Percentiles rank a stretch among this genome's conserved stretches.
phyloP scores from a whole-genome alignment of 805 yeast genomes.

The Lipomyces chichibuensis region DNA sequence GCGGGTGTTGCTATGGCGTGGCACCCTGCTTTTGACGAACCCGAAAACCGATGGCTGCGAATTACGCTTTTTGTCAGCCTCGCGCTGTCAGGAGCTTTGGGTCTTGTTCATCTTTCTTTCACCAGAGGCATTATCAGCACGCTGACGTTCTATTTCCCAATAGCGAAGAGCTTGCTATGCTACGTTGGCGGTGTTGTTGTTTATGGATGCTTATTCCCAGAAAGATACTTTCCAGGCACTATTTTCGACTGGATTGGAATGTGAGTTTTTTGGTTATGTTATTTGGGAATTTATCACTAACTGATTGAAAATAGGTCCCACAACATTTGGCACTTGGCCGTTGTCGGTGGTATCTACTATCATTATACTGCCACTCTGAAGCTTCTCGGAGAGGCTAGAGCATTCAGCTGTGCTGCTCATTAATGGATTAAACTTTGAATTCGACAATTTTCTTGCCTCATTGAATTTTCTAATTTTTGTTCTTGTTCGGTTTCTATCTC shows the following conservation, averaged over 20 bases:
- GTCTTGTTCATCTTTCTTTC: constrained; percentile 59
- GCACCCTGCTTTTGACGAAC: constrained; percentile 89
- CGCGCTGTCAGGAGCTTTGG: constrained; percentile 71
- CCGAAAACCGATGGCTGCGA: constrained; percentile 78
- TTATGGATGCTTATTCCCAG: constrained; percentile 87
- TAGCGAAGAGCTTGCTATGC: constrained; percentile 71
- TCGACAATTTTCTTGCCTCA: not conserved
- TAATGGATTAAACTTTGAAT: not conserved
- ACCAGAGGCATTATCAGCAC: constrained; percentile 62
- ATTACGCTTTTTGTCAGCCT: constrained; percentile 78
- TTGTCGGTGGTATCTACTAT: constrained; percentile 83
- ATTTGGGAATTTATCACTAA: constrained; percentile 46
- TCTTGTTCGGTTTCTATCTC: not conserved
- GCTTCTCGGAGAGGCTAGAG: constrained; percentile 58
- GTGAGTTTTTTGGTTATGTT: constrained; percentile 61
- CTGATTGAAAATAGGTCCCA: constrained; percentile 56
- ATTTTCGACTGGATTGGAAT: constrained; percentile 59
- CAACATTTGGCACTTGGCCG: constrained; percentile 92
- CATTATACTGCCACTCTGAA: constrained; percentile 80
- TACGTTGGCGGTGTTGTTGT: constrained; percentile 82
- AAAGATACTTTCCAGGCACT: constrained; percentile 58
- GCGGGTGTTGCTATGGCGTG: constrained; percentile 81
- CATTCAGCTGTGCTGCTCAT: constrained; percentile 33
- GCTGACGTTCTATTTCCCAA: constrained; percentile 62
- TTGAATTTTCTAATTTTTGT: not conserved